These are phyloP conservation scores for Cinchona pubescens DNA, from an alignment of 257 asterid species.

Conservation along the genomic window DNA sequence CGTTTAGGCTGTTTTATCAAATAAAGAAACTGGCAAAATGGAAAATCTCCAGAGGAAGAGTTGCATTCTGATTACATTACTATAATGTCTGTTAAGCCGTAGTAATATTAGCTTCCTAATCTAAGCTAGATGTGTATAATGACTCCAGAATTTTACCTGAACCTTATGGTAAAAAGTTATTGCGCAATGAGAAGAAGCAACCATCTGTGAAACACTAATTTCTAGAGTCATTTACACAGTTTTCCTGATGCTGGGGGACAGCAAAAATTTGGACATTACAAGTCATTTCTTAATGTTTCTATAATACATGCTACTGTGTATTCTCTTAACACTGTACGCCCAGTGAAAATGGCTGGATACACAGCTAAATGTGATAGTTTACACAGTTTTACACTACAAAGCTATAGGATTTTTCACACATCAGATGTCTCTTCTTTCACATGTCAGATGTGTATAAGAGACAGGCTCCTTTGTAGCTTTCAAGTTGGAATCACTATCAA, in stretches of 20 bases:
- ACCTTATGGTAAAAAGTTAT: neutral
- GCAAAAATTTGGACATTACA: constrained; percentile 28
- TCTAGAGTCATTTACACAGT: constrained; percentile 34
- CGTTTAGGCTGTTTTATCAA: too few species aligned
- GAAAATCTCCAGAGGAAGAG: too few species aligned
- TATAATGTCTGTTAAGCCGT: neutral
- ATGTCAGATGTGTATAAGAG: too few species aligned
- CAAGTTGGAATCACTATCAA: too few species aligned
- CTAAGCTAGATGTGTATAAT: neutral
- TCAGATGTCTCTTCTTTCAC: too few species aligned
- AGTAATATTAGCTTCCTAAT: neutral
- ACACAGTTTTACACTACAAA: constrained; percentile 23
- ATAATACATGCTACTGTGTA: constrained; percentile 43
- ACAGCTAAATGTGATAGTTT: constrained; percentile 36
- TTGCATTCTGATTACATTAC: too few species aligned
- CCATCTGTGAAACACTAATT: constrained; percentile 4
- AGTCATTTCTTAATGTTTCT: constrained; percentile 27
- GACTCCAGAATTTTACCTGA: neutral
- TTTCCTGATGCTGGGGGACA: constrained; percentile 5
- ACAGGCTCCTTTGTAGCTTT: too few species aligned
- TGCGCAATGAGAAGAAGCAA: neutral
- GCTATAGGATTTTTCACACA: too few species aligned
- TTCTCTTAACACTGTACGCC: constrained; percentile 51
- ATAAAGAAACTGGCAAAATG: too few species aligned
- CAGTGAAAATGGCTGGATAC: constrained; percentile 65